Evolutionary conservation across 225 moss, liverwort and hornwort species (phyloP).

Genomic region (Pseudoscleropodium purum): DNA sequence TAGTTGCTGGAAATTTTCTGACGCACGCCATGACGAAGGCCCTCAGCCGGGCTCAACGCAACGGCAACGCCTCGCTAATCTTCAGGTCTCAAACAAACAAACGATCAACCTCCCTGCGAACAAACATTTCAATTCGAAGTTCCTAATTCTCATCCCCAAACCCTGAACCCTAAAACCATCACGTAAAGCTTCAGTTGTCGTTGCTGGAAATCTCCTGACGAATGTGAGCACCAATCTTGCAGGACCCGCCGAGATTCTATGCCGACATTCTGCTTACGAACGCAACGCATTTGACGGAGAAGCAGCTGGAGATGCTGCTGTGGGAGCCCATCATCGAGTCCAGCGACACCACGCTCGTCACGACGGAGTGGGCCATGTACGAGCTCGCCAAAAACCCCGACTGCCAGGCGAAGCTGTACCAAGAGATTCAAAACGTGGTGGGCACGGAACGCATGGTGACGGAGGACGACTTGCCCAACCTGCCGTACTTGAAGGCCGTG

Average conservation of each 20-base stretch:
- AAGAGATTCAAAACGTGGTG: slow-evolving; percentile 35
- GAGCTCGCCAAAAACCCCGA: slow-evolving; percentile 46
- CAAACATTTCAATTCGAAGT: neutral
- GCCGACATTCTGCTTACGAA: slow-evolving; percentile 43
- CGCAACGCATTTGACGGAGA: slow-evolving; percentile 32
- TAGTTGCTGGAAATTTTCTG: neutral
- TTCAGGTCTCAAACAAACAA: slow-evolving; percentile 7
- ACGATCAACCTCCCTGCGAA: neutral
- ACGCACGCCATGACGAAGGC: slow-evolving; percentile 15
- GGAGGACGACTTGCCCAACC: slow-evolving; percentile 47
- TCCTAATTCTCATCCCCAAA: neutral
- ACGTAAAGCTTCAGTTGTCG: neutral
- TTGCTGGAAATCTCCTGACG: neutral
- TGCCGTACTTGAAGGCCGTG: slow-evolving; percentile 44
- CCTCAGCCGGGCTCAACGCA: slow-evolving; percentile 36
- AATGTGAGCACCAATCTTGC: neutral
- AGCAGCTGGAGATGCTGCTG: slow-evolving; percentile 38
- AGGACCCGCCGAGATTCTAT: slow-evolving; percentile 35
- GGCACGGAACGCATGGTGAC: slow-evolving; percentile 55
- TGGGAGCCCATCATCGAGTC: slow-evolving; percentile 84
- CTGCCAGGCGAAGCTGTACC: slow-evolving; percentile 32
- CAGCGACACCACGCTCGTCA: slow-evolving; percentile 58
- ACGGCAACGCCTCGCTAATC: slow-evolving; percentile 21
- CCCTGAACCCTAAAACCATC: neutral
- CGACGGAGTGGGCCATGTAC: slow-evolving; percentile 64